A percentile compares a stretch with the other conserved stretches of the same genome.
Conservation (phyloP, 208 protist species). For the Trypanosoma avium region DNA sequence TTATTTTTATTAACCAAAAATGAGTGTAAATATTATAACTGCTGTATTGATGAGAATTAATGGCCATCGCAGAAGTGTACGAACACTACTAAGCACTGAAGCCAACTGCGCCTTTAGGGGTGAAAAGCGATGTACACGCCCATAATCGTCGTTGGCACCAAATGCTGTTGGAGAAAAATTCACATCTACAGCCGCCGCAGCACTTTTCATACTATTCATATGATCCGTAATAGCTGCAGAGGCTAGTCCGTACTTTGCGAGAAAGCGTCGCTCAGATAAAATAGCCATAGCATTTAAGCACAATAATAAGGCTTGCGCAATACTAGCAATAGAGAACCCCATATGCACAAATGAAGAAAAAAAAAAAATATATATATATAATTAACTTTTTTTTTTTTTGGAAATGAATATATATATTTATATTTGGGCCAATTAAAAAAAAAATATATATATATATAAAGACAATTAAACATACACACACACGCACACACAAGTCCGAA, state of each 20-base stretch:
- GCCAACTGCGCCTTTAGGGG: constrained; percentile 51
- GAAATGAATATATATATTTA: constrained; percentile 1
- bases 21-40: constrained; percentile 63
- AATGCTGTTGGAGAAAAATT: constrained; percentile 26
- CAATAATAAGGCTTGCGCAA: constrained; percentile 55
- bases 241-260: constrained; percentile 70
- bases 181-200: background rate
- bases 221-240: constrained; percentile 28
- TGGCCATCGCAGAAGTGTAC: constrained; percentile 74
- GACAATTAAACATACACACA: background rate
- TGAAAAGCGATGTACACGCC: background rate
- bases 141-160: constrained; percentile 19
- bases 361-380: background rate
- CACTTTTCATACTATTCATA: no score
- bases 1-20: no score
- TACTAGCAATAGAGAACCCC: constrained; percentile 68
- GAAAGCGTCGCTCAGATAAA: constrained; percentile 81
- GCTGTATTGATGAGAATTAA: constrained; percentile 76
- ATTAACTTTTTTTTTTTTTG: background rate
- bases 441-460: constrained; percentile 2
- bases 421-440: no score
- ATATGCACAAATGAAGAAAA: constrained; percentile 29
- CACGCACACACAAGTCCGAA: background rate
- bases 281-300: constrained; percentile 82
- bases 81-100: constrained; percentile 66